phyloP scores from a whole-genome alignment of 495 filamentous ascomycete species.

The Aspergillus campestris region DNA sequence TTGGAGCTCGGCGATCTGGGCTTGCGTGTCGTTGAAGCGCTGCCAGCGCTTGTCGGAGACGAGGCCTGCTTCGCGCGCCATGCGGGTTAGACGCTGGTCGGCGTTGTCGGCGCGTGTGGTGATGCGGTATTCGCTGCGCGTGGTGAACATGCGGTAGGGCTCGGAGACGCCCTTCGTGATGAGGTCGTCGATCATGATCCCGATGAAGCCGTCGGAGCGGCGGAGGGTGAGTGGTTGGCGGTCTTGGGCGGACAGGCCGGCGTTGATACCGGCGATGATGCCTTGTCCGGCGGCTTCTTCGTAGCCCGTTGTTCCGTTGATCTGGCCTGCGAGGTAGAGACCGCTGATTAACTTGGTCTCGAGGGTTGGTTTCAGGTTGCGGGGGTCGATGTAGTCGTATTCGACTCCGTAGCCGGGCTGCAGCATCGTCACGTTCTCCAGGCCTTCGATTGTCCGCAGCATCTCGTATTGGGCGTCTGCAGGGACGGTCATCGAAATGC shows the following conservation, averaged over 20 bases:
- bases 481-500: slow-evolving; percentile 93
- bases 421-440: slow-evolving; percentile 88
- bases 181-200: slow-evolving; percentile 98
- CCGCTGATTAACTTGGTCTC: slow-evolving; percentile 90
- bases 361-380: slow-evolving; percentile 73
- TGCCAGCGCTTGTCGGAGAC: slow-evolving; percentile 74
- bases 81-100: slow-evolving; percentile 74
- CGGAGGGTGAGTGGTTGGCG: slow-evolving; percentile 57
- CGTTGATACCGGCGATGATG: slow-evolving; percentile 87
- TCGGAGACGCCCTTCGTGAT: slow-evolving; percentile 96
- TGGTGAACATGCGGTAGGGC: slow-evolving; percentile 98
- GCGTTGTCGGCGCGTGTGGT: slow-evolving; percentile 87
- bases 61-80: slow-evolving; percentile 67
- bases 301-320: slow-evolving; percentile 97
- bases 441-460: slow-evolving; percentile 72
- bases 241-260: slow-evolving; percentile 65
- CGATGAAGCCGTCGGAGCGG: slow-evolving; percentile 90
- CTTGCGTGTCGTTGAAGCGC: slow-evolving; percentile 51
- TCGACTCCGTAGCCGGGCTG: slow-evolving; percentile 97
- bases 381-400: slow-evolving; percentile 97
- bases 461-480: slow-evolving; percentile 75
- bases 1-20: slow-evolving; percentile 57
- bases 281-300: slow-evolving; percentile 96
- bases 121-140: slow-evolving; percentile 91
- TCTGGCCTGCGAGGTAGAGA: slow-evolving; percentile 90